Evolutionary conservation across 768 basidiomycete species (phyloP).

Genomic region (Pleurotus ostreatus): DNA sequence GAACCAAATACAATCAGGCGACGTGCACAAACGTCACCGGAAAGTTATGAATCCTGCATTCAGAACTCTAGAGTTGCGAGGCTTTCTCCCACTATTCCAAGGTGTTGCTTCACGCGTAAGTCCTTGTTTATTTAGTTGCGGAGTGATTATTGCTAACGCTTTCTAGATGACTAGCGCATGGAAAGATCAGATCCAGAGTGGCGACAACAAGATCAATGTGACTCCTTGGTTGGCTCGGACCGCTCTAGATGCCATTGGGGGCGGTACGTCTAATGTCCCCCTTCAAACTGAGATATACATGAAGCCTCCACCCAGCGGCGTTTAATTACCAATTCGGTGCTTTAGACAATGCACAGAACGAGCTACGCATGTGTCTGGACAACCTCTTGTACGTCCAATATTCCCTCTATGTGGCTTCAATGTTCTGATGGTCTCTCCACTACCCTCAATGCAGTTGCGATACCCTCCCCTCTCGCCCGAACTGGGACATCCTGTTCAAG

Average conservation of each 20-base stretch:
- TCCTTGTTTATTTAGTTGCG: background rate
- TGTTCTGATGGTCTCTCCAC: slow-evolving; percentile 10
- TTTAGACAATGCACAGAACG: slow-evolving; percentile 18
- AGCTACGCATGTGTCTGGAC: slow-evolving; percentile 15
- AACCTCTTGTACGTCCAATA: slow-evolving; percentile 20
- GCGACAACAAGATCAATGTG: slow-evolving; percentile 20
- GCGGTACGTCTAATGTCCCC: slow-evolving; percentile 19
- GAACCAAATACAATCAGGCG: slow-evolving; percentile 6
- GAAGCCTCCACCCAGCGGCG: slow-evolving; percentile 22
- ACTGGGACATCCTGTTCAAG: slow-evolving; percentile 15
- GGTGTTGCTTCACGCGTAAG: slow-evolving; percentile 21
- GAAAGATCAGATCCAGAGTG: slow-evolving; percentile 21
- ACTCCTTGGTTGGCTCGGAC: slow-evolving; percentile 25
- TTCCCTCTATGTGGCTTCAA: slow-evolving; percentile 16
- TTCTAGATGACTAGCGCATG: slow-evolving; percentile 19
- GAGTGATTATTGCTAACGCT: background rate
- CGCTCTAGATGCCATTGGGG: slow-evolving; percentile 33
- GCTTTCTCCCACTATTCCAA: slow-evolving; percentile 23
- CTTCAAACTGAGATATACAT: background rate
- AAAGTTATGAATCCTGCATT: slow-evolving; percentile 26
- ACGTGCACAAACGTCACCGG: slow-evolving; percentile 23
- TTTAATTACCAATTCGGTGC: slow-evolving; percentile 32
- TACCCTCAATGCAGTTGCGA: slow-evolving; percentile 4
- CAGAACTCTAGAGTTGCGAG: slow-evolving; percentile 9
- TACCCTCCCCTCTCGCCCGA: background rate